Base-by-base conservation (phyloP, 768 basidiomycete species). In the Suillus discolor region DNA sequence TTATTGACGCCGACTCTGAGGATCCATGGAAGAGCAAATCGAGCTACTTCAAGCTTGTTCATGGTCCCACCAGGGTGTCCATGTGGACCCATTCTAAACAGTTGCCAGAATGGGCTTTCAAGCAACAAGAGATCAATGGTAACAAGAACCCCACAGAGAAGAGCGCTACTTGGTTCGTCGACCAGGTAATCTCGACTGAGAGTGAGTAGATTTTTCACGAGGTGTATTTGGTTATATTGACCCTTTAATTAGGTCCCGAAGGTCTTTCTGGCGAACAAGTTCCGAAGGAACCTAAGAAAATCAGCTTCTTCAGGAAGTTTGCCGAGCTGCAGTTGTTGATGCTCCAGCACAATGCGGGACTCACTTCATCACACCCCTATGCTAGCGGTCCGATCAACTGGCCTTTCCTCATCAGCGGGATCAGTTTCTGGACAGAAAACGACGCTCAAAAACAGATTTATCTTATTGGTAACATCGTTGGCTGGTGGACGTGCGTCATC, bases 281-380 rank as follows among this genome's bases (percentile, higher is more conserved):
- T n/a, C 64, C 80, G 15, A 95, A 92, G 75, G 80, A 85, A 63
- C 91, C 93, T 23, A 96, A 93, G 79, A 82, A 80, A 62, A 85
- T 95, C 82, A 92, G 89, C 76, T 99, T 99, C 80, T 93, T 99
- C 84, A 90, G 84, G 76, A 99, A 99, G 79, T 99, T 96, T 72
- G 87, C 82, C 36, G 97, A 99, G 77, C 81, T 99, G 39, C 97
- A 99, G 73, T 79, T 97, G 53, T 81, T 97, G 64, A 99, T 99
- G 97, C 79, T 99, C 69, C 95, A 97, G 74, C 97, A 99, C 81
- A 99, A 99, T 72, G 96, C 97, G n/a, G 97, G 96, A 25, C 83
- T 99, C 68, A 97, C 95, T 31, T 93, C 95, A n/a, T 93, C 92
- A 5, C 97, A 99, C 75, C 97, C 97, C 49, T 99, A 99, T 75